Evolutionary conservation across 2,329 filamentous ascomycete genomes (phyloP).

Genomic region (Colletotrichum truncatum): DNA sequence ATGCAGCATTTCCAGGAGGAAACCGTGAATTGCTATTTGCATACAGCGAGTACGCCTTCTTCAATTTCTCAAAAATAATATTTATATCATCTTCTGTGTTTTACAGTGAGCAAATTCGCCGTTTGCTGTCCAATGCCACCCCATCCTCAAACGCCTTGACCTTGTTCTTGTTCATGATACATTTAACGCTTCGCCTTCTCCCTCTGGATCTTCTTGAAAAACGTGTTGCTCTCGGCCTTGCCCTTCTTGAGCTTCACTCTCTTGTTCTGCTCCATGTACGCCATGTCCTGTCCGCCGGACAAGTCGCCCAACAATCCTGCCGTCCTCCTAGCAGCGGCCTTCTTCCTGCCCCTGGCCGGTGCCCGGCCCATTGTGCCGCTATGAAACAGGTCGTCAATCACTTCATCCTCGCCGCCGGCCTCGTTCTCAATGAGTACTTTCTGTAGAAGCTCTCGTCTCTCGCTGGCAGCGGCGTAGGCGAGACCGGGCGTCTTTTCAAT

Average conservation of each 20-base stretch:
- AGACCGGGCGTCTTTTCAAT: conserved; percentile 86
- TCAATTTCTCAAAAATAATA: not conserved
- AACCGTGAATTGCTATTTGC: too few species aligned
- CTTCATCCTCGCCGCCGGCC: conserved; percentile 74
- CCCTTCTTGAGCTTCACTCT: conserved; percentile 70
- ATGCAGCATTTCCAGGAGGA: too few species aligned
- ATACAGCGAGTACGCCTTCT: too few species aligned
- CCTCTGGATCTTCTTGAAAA: conserved; percentile 73
- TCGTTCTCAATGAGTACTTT: conserved; percentile 92
- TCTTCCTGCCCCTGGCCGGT: conserved; percentile 52
- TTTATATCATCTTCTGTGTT: not conserved
- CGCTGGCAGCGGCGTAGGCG: conserved; percentile 80
- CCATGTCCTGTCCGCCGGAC: conserved; percentile 95
- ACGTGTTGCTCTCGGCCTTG: conserved; percentile 69
- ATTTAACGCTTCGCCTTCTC: conserved; percentile 54
- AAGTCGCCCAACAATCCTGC: conserved; percentile 88
- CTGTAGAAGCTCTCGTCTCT: conserved; percentile 86
- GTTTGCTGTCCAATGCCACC: not conserved
- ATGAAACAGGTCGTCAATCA: conserved; percentile 69
- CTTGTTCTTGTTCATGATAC: conserved; percentile 8
- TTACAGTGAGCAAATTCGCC: conserved; percentile 3
- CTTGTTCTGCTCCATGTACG: conserved; percentile 88
- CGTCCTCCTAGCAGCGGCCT: conserved; percentile 75
- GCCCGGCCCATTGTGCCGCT: conserved; percentile 53
- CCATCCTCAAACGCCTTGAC: not conserved